Percentiles rank a stretch among this genome's conserved stretches.
Evolutionary conservation across 108 stramenopile species (phyloP).

Genomic region (Pseudonitzschia pungens): DNA sequence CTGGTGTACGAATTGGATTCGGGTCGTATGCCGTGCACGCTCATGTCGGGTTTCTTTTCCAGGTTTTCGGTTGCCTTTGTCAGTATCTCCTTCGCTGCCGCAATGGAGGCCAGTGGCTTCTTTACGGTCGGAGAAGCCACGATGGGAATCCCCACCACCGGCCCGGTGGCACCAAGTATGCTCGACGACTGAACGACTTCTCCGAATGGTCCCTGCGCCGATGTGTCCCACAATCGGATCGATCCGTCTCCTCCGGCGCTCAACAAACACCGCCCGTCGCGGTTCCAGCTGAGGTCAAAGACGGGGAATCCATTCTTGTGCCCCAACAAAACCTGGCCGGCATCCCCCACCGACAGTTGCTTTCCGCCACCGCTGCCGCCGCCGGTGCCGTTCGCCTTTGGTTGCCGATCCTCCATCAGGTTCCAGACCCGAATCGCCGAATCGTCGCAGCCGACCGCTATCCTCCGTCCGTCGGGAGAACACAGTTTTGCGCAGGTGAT

Average conservation of each 20-base stretch:
- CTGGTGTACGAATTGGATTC: slow-evolving; percentile 52
- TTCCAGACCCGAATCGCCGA: slow-evolving; percentile 72
- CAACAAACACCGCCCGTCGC: slow-evolving; percentile 75
- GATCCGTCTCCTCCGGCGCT: slow-evolving; percentile 89
- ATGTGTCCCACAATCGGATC: slow-evolving; percentile 85
- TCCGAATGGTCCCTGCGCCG: slow-evolving; percentile 77
- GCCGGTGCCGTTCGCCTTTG: slow-evolving; percentile 9
- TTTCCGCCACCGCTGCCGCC: slow-evolving; percentile 21
- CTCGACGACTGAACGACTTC: slow-evolving; percentile 32
- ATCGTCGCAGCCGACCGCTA: slow-evolving; percentile 88
- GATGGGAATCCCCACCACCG: neutral
- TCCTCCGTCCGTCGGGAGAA: slow-evolving; percentile 72
- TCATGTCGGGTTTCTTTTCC: slow-evolving; percentile 35
- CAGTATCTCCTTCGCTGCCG: slow-evolving; percentile 30
- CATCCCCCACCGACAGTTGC: slow-evolving; percentile 25
- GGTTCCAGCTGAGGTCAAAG: slow-evolving; percentile 86
- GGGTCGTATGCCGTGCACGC: slow-evolving; percentile 59
- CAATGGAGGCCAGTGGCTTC: slow-evolving; percentile 19
- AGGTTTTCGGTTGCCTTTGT: slow-evolving; percentile 24
- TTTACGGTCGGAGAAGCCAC: slow-evolving; percentile 13
- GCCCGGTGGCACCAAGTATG: slow-evolving; percentile 30
- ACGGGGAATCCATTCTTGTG: slow-evolving; percentile 91
- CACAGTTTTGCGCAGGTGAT: slow-evolving; percentile 76
- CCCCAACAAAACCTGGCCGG: slow-evolving; percentile 71
- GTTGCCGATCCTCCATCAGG: slow-evolving; percentile 24